Conservation (phyloP, 768 basidiomycete genomes). For the Lentinula aciculospora region DNA sequence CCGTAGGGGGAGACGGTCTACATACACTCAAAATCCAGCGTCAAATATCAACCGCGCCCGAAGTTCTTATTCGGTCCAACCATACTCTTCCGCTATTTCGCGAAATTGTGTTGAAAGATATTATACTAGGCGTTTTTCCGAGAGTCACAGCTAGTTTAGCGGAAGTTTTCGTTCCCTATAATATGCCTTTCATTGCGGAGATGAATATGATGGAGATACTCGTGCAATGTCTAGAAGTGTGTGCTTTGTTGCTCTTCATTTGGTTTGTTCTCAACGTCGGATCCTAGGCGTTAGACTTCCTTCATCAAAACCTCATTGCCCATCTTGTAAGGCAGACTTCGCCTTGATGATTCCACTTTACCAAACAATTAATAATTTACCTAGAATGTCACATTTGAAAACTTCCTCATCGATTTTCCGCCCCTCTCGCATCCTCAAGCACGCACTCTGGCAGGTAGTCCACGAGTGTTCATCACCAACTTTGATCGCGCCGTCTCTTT, state of each 20-base stretch:
- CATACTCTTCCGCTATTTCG: slow-evolving; percentile 5
- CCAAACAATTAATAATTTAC: background rate
- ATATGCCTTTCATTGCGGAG: background rate
- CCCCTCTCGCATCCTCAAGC: background rate
- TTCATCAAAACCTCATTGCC: background rate
- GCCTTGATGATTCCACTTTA: background rate
- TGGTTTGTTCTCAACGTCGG: background rate
- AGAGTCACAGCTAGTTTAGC: background rate
- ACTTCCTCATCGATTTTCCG: background rate
- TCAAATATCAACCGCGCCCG: background rate
- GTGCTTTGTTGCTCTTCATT: background rate
- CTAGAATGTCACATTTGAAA: background rate
- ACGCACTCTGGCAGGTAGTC: background rate
- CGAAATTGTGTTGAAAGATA: slow-evolving; percentile 6
- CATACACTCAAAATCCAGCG: background rate
- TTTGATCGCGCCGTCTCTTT: background rate
- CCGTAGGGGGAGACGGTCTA: background rate
- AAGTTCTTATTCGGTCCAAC: slow-evolving; percentile 1
- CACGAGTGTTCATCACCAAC: background rate
- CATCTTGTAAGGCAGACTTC: background rate
- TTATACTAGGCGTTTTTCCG: background rate
- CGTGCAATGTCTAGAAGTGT: background rate
- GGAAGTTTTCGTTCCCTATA: background rate
- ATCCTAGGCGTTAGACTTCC: background rate
- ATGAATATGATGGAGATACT: background rate